A percentile compares a stretch with the other conserved stretches of the same genome.
These are phyloP conservation scores for Hydrangea macrophylla DNA, from an alignment of 148 eudicot species.

Conservation along the genomic window DNA sequence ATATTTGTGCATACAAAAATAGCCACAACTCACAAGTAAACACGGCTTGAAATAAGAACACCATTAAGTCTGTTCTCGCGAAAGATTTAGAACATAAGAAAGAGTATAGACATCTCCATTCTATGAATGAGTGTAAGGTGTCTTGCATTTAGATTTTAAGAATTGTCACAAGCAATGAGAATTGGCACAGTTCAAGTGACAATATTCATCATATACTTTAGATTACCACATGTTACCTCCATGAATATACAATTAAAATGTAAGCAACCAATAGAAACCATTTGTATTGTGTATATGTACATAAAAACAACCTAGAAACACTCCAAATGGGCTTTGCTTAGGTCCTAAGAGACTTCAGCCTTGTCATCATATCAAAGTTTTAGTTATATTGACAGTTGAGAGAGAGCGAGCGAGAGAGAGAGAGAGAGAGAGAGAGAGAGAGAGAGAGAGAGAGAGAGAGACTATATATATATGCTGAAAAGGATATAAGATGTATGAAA, in stretches of 20 bases:
- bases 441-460: no score
- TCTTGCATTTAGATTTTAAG: no score
- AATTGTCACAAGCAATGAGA: neutral
- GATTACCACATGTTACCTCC: no score
- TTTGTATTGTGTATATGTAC: no score
- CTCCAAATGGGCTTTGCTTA: neutral
- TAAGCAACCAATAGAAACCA: no score
- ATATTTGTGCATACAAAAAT: neutral
- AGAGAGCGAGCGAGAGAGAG: no score
- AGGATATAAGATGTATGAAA: neutral
- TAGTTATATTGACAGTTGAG: conserved; percentile 1
- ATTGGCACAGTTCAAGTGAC: neutral
- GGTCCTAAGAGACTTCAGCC: neutral
- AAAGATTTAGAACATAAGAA: neutral
- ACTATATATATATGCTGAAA: no score
- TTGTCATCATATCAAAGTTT: no score
- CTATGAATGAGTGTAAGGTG: no score
- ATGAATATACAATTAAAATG: no score
- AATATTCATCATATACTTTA: neutral
- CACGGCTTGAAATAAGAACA: neutral
- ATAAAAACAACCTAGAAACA: no score
- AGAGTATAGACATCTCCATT: neutral
- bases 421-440: no score
- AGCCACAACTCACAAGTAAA: neutral
- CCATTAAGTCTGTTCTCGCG: neutral